Percentiles rank a stretch among this genome's conserved stretches.
Evolutionary conservation across 257 asterid species (phyloP).

Genomic region (Voacanga thouarsii): DNA sequence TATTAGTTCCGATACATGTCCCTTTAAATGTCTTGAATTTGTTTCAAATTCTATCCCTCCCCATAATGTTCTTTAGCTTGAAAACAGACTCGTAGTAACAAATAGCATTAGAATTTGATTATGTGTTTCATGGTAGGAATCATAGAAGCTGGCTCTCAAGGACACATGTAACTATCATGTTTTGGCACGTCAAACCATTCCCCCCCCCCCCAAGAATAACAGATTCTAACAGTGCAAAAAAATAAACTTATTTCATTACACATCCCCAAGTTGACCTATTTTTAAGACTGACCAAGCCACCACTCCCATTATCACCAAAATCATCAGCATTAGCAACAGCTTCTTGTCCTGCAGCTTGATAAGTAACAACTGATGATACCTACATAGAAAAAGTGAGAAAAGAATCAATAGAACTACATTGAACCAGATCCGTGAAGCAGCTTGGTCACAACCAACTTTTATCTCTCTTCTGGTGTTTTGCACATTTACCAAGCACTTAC

Average conservation of each 20-base stretch:
- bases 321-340: constrained; percentile 34
- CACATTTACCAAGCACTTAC: neutral
- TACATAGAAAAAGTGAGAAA: constrained; percentile 12
- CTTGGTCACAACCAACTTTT: neutral
- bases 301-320: constrained; percentile 60
- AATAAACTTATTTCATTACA: neutral
- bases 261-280: neutral
- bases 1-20: neutral
- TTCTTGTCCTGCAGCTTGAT: constrained; percentile 55
- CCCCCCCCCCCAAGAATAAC: neutral
- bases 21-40: neutral
- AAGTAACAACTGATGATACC: constrained; percentile 71
- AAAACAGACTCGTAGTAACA: neutral
- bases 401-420: neutral
- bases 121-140: neutral
- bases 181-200: neutral
- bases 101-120: neutral
- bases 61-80: neutral
- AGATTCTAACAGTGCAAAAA: neutral
- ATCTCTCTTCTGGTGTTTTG: neutral
- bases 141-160: neutral
- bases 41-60: neutral
- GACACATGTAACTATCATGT: neutral
- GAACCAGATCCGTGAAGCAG: neutral
- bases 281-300: constrained; percentile 53